phyloP scores from a whole-genome alignment of 305 asterid genomes.

The Plantago lanceolata region DNA sequence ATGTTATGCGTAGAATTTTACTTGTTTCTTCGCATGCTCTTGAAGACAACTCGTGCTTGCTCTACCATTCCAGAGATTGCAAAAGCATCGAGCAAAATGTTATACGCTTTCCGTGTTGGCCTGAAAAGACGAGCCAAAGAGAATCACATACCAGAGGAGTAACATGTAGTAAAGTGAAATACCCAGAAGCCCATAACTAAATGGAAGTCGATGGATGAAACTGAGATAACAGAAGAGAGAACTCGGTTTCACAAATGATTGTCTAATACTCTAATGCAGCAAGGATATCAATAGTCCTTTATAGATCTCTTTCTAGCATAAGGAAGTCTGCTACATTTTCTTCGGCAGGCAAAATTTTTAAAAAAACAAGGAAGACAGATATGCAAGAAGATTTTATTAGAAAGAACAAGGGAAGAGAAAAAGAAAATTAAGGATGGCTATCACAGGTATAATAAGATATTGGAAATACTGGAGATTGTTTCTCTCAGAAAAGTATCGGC shows the following conservation, averaged over 20 bases:
- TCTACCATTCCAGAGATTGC: slow-evolving; percentile 97
- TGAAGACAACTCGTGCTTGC: slow-evolving; percentile 77
- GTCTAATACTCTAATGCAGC: background rate
- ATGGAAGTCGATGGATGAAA: background rate
- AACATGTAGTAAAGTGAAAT: slow-evolving; percentile 7
- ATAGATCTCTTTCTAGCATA: no score
- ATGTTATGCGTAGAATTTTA: slow-evolving; percentile 19
- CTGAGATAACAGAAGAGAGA: background rate
- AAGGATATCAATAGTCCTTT: no score
- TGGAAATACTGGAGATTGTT: no score
- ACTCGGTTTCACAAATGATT: background rate
- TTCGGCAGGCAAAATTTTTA: no score
- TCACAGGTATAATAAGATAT: no score
- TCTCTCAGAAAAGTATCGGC: no score
- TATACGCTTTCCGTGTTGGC: slow-evolving; percentile 90
- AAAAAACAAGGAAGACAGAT: no score
- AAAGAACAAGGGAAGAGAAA: no score
- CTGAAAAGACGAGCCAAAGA: slow-evolving; percentile 37
- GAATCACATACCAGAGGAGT: slow-evolving; percentile 1
- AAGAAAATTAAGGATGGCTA: no score
- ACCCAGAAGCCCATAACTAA: slow-evolving; percentile 1
- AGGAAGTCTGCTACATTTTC: no score
- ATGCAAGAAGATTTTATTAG: no score
- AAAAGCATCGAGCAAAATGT: slow-evolving; percentile 93
- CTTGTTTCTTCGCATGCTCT: slow-evolving; percentile 99